Base-by-base conservation (phyloP, 768 basidiomycete genomes). In the Pleurotus tuber-regium region DNA sequence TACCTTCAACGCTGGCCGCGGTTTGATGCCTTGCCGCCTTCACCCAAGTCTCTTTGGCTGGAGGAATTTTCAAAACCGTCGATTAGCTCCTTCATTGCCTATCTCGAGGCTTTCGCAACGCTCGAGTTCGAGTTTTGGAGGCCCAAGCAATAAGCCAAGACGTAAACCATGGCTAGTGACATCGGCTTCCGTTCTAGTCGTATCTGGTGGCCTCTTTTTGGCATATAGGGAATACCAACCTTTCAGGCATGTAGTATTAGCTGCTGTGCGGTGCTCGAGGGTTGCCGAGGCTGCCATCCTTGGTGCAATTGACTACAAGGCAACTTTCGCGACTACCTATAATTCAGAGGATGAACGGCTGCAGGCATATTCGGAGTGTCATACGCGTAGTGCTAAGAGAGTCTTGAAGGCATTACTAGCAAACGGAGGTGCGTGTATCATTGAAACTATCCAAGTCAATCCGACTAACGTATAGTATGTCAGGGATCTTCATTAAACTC, bases 401-500 rank as follows among this genome's bases (percentile, higher is more conserved):
- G 81, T 97, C 33, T 70, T 95, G 56, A 79, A 78, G 55, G 92
- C 92, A n/a, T 73, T 98, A 39, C 75, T 94, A 47, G 86, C 84
- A 4, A 97, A 98, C 60, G 93, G 94, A 74, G 88, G 91, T 84
- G 42, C 50, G 78, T 65, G 23, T 30, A 47, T 43, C n/a, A 38
- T 44, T 23, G 31, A 25, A 36, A 18, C 11, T 19, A 16, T 14
- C 19, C 19, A 21, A 16, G 21, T 54, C 24, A 35, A 35, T 19
- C 35, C 21, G 16, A 40, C 36, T 54, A 14, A 55, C 47, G 24
- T 7, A 36, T 57, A 21, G 33, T 4, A 50, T 43, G 14, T 4
- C 52, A 85, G 89, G 89, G 14, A 80, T 93, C 19, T 92, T 89
- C 65, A 90, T 94, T 60, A 92, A 93, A 63, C 66, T 92, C 60